Evolutionary conservation across 495 filamentous ascomycete species (phyloP).

Genomic region (Parathielavia appendiculata): DNA sequence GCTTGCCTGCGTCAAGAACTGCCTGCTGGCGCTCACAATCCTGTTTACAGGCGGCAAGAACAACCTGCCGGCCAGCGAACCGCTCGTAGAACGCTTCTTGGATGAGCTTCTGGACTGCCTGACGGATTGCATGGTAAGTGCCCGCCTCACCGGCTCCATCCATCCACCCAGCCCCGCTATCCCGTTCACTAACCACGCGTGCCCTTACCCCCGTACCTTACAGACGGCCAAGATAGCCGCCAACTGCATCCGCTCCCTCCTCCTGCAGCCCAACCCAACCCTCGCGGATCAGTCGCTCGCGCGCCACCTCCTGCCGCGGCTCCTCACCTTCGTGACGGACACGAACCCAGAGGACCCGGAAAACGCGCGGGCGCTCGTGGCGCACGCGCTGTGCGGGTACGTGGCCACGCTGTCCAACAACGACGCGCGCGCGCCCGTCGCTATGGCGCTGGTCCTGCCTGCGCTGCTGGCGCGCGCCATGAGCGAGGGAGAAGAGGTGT

Average conservation of each 20-base stretch:
- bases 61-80: slow-evolving; percentile 65
- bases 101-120: slow-evolving; percentile 80
- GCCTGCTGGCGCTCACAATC: slow-evolving; percentile 79
- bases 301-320: slow-evolving; percentile 66
- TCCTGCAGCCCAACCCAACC: slow-evolving; percentile 57
- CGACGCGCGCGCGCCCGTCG: slow-evolving; percentile 48
- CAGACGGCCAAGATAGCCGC: slow-evolving; percentile 82
- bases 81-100: slow-evolving; percentile 61
- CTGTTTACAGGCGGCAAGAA: slow-evolving; percentile 75
- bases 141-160: neutral
- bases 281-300: slow-evolving; percentile 67
- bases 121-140: slow-evolving; percentile 64
- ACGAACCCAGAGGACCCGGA: slow-evolving; percentile 68
- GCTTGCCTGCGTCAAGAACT: slow-evolving; percentile 87
- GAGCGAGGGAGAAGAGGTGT: slow-evolving; percentile 48
- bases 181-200: neutral
- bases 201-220: neutral
- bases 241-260: slow-evolving; percentile 76
- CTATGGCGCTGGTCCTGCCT: slow-evolving; percentile 70
- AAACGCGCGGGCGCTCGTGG: slow-evolving; percentile 59
- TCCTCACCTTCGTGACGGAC: slow-evolving; percentile 68
- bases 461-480: slow-evolving; percentile 69
- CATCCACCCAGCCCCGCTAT: slow-evolving; percentile 7
- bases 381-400: slow-evolving; percentile 68
- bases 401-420: slow-evolving; percentile 45